Evolutionary conservation across 352 stramenopile genomes (phyloP), one percentile per base, ranked within the genome.

Genomic region (Pythium guiyangense): DNA sequence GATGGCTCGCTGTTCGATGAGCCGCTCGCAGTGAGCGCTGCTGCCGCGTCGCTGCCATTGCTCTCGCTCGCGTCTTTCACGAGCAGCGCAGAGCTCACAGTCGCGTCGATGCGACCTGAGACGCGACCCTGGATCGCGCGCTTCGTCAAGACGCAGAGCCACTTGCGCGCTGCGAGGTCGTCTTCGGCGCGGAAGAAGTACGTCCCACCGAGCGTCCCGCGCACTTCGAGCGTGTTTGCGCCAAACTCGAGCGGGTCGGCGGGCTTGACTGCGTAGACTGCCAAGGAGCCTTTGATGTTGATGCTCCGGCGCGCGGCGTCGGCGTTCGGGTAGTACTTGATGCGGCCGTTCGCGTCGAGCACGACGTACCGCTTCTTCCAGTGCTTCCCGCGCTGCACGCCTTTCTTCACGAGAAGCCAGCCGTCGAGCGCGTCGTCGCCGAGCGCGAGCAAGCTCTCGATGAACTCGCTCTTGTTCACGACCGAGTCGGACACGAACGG

Each of bases 291-390:
- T 26, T 94, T 94, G 46, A 88, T 78, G 59, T 90, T 90, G 39
- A 71, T 76, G 58, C 88, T 91, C 54, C 80, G 76, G 18, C 84
- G 70, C n/a, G 84, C 80, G 11, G 79, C 78, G 37, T 92, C 84
- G 9, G 76, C 82, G 55, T 90, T 91, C 20, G 79, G 73, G 62
- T 76, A 94, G 60, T 90, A 92, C 67, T 88, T 90, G 59, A 94
- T 68, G 51, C 82, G 67, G 20, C 77, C 81, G 57, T 91, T 86
- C 14, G 64, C 70, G 62, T 92, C 81, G 43, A 94, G 64, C 46
- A 90, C 71, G 15, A 92, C 79, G 53, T 75, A 94, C 35, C 82
- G 78, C 49, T 94, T 94, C 67, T 94, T 92, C 84, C 84, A 94
- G 63, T 87, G 77, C 50, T 85, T 86, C 40, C 75, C 79, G 22